These are phyloP conservation scores for Helicostylum pulchrum DNA, from an alignment of 192 early-diverging fungal genomes.

Conservation along the genomic window DNA sequence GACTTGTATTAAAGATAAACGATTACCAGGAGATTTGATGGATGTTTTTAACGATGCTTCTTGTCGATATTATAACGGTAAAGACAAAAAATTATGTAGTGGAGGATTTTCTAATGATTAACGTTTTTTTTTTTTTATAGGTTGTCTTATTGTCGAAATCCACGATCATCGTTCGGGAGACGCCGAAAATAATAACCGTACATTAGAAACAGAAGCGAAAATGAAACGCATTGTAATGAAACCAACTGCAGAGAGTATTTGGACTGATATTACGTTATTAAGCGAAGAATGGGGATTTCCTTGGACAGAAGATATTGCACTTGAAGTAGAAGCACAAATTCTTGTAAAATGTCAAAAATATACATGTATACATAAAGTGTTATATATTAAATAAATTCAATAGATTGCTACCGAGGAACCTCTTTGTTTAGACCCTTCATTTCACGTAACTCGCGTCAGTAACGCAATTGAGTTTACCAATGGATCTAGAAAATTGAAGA, in stretches of 20 bases:
- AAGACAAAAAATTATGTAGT: not conserved
- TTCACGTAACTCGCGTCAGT: constrained; percentile 64
- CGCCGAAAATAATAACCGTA: not conserved
- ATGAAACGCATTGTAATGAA: constrained; percentile 43
- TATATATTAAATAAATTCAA: not conserved
- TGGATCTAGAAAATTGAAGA: constrained; percentile 47
- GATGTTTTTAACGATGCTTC: constrained; percentile 64
- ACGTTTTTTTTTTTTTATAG: constrained; percentile 36
- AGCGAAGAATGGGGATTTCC: constrained; percentile 41
- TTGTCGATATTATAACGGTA: constrained; percentile 52
- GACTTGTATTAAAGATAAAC: constrained; percentile 44
- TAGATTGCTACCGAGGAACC: constrained; percentile 65
- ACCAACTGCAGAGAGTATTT: constrained; percentile 51
- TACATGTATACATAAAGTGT: not conserved
- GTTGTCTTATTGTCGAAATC: constrained; percentile 67
- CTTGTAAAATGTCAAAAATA: constrained; percentile 33
- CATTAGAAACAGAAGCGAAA: not conserved
- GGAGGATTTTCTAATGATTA: not conserved
- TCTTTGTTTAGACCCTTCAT: constrained; percentile 63
- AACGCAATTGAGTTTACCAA: constrained; percentile 64
- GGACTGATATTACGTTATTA: constrained; percentile 50
- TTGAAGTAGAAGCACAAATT: constrained; percentile 64
- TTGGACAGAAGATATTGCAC: constrained; percentile 51
- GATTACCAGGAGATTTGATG: constrained; percentile 61
- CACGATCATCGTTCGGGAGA: constrained; percentile 55